These are phyloP conservation scores for Corinectria fuckeliana DNA, from an alignment of 2,329 filamentous ascomycete genomes.

Conservation along the genomic window DNA sequence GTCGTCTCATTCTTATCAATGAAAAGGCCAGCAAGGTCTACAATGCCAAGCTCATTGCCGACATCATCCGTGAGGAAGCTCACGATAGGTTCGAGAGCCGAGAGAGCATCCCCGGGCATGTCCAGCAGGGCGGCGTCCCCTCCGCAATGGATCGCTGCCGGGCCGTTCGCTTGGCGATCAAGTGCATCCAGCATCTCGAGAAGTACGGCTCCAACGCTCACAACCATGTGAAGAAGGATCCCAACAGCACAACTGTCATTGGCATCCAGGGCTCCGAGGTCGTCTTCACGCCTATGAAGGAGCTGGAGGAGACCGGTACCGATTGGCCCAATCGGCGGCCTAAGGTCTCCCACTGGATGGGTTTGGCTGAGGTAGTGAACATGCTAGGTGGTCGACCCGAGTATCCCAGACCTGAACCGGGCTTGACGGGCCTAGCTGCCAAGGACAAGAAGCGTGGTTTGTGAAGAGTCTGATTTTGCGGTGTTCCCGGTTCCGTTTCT, in stretches of 20 bases:
- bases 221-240: conserved; percentile 74
- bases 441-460: conserved; percentile 68
- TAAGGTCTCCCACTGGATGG: conserved; percentile 83
- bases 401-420: conserved; percentile 57
- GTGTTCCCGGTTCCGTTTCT: conserved; percentile 8
- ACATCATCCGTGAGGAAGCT: conserved; percentile 94
- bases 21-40: conserved; percentile 92
- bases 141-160: conserved; percentile 96
- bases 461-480: conserved; percentile 13
- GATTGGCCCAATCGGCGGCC: conserved; percentile 93
- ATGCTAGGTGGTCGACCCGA: conserved; percentile 76
- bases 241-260: conserved; percentile 80
- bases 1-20: conserved; percentile 95
- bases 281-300: conserved; percentile 82
- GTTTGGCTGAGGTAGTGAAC: conserved; percentile 81
- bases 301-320: conserved; percentile 82
- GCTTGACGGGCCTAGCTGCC: conserved; percentile 58
- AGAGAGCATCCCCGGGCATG: conserved; percentile 90
- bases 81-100: conserved; percentile 91
- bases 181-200: conserved; percentile 92
- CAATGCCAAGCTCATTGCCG: conserved; percentile 89
- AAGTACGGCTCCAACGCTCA: conserved; percentile 70
- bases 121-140: conserved; percentile 91
- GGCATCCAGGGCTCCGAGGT: conserved; percentile 91
- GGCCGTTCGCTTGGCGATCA: conserved; percentile 89